Evolutionary conservation across 2,329 filamentous ascomycete species (phyloP).

Genomic region (Phaeomoniella chlamydospora): DNA sequence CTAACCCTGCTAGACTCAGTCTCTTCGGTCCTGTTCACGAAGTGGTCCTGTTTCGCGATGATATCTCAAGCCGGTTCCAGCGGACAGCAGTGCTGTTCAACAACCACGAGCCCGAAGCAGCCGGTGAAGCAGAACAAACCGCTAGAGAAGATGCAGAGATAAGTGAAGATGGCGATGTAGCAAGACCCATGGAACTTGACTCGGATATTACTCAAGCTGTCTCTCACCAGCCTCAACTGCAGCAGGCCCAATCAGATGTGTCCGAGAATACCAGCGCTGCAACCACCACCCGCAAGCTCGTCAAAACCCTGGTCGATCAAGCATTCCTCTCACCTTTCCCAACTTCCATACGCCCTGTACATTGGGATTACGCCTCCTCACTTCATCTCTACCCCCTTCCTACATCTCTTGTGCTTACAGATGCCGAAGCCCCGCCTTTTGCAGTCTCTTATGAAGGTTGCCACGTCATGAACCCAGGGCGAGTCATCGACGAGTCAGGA

Average conservation of each 20-base stretch:
- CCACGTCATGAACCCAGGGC: conserved; percentile 85
- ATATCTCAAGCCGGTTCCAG: conserved; percentile 65
- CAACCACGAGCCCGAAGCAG: conserved; percentile 19
- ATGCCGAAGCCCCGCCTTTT: conserved; percentile 69
- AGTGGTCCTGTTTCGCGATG: conserved; percentile 74
- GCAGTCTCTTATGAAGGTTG: conserved; percentile 88
- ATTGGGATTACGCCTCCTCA: conserved; percentile 73
- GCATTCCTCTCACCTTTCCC: conserved; percentile 80
- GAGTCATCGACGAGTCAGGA: conserved; percentile 40
- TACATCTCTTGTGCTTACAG: conserved; percentile 67
- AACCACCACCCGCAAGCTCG: conserved; percentile 54
- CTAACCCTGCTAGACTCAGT: conserved; percentile 67
- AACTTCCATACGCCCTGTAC: conserved; percentile 60
- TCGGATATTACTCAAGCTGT: conserved; percentile 9
- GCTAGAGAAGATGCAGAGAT: background rate
- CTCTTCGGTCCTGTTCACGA: conserved; percentile 84
- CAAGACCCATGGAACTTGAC: conserved; percentile 15
- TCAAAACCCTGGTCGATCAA: conserved; percentile 86
- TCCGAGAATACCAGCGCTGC: conserved; percentile 5
- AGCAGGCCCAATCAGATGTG: conserved; percentile 1
- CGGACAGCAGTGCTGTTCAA: conserved; percentile 62
- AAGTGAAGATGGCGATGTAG: conserved; percentile 17
- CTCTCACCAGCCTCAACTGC: conserved; percentile 8
- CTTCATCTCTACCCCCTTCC: conserved; percentile 81
- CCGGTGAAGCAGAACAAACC: conserved; percentile 6